Evolutionary conservation across 2,329 filamentous ascomycete species (phyloP), one percentile per base, ranked within the genome.

Genomic region (Xylaria multiplex): DNA sequence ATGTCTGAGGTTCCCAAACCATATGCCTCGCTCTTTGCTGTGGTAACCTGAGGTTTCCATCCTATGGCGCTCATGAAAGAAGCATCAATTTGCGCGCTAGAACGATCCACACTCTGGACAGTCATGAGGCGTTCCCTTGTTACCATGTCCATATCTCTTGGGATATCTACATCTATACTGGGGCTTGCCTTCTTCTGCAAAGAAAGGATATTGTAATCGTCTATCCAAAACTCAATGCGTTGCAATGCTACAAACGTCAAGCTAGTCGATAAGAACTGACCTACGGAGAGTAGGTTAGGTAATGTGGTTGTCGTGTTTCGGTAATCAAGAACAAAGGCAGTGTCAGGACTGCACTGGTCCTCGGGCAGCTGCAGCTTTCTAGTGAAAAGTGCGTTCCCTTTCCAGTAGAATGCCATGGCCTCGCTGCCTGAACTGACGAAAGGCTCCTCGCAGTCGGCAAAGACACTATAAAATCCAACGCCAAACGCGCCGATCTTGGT

Each of bases 381-480:
- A 27, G 96, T 99, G 77, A 97, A 98, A 1, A 99, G 85, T 5
- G 93, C 93, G 78, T 98, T 98, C n/a, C 92, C 94, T 79, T 97
- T 98, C 96, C 96, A 99, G 82, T 97, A 99, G 76, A 99, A 99
- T 0, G 95, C 95, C 93, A 99, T 97, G 43, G 93, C 94, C 79
- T 97, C 90, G 68, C 86, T 88, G 0, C 96, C 96, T 0, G 95
- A 98, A 71, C 93, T 96, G 70, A 99, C 92, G 76, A 99, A 98
- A 0, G 96, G 96, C 73, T 97, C 93, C 79, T 99, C 96, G 77
- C 95, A 99, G 77, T 99, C 96, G 68, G 96, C 93, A 78, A 99
- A 99, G 45, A 98, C 95, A 77, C 93, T 97, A 84, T 99, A 99
- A 81, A 99, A 99, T 2, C 96, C 96, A 37, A 99, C 96, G 71